These are phyloP conservation scores for Tarenaya hassleriana DNA, from an alignment of 345 rosid genomes.

Conservation along the genomic window DNA sequence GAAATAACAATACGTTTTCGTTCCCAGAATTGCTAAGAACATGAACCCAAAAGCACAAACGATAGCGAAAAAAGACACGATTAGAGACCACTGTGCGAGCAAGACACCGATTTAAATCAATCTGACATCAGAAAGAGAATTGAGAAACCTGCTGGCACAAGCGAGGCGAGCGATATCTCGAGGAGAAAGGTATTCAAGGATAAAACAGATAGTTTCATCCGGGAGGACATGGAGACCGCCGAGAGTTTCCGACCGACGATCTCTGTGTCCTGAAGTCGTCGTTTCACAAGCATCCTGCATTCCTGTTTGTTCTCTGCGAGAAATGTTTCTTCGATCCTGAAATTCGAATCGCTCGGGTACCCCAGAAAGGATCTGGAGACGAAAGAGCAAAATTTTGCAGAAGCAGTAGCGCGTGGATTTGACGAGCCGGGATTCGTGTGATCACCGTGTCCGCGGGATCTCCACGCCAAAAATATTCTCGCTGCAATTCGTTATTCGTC, in stretches of 20 bases:
- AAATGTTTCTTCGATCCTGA: constrained; percentile 4
- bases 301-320: constrained; percentile 10
- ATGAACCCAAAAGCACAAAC: too few species aligned
- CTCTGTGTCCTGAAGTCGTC: constrained; percentile 29
- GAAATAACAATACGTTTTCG: too few species aligned
- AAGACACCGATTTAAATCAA: neutral
- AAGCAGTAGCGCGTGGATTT: constrained; percentile 22
- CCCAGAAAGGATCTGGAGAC: neutral
- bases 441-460: constrained; percentile 27
- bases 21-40: too few species aligned
- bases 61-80: neutral
- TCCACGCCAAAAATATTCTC: too few species aligned
- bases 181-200: constrained; percentile 57
- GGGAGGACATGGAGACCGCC: constrained; percentile 60
- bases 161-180: constrained; percentile 70
- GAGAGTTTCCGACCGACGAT: constrained; percentile 66
- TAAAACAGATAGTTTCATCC: constrained; percentile 60
- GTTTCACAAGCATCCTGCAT: constrained; percentile 34
- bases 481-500: constrained; percentile 4
- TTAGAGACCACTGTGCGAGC: neutral
- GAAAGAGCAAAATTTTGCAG: neutral
- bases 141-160: constrained; percentile 80
- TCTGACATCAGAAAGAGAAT: neutral
- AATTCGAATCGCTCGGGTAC: neutral
- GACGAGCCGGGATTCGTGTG: constrained; percentile 11